Percentiles rank a stretch among this genome's conserved stretches.
These are phyloP conservation scores for Prunus armeniaca DNA, from an alignment of 306 rosid genomes.

Conservation along the genomic window DNA sequence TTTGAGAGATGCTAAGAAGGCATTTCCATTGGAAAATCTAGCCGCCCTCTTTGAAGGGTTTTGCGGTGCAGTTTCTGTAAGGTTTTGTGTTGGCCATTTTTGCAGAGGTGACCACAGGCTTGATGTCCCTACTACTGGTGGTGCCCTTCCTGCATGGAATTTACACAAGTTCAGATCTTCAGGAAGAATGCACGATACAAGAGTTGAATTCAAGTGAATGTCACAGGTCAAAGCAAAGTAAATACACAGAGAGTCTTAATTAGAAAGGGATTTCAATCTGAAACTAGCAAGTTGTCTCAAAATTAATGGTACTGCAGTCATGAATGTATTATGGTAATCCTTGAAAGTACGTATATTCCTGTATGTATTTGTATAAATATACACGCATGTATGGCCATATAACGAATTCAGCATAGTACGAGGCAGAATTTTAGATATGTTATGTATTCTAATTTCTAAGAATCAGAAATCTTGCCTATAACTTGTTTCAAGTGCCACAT, in stretches of 20 bases:
- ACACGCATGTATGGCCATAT: neutral
- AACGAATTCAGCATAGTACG: neutral
- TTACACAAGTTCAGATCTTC: neutral
- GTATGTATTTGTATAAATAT: no score
- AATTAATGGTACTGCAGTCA: neutral
- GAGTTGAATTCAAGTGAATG: neutral
- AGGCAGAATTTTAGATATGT: no score
- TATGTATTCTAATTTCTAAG: no score
- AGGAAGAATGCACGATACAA: neutral
- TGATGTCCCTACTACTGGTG: neutral
- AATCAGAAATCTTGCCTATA: no score
- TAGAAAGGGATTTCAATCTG: neutral
- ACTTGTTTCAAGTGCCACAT: no score
- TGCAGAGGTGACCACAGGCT: neutral
- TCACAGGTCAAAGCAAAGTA: neutral
- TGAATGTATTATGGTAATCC: no score
- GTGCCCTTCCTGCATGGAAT: neutral
- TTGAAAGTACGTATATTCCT: no score
- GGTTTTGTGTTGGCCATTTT: neutral
- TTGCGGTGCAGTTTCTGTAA: conserved; percentile 6
- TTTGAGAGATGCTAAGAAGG: no score
- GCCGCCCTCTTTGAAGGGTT: conserved; percentile 31
- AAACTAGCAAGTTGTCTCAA: neutral
- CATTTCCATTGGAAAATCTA: neutral
- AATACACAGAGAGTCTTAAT: neutral